Percentiles rank a stretch among this genome's conserved stretches.
Conservation (phyloP, 2,329 filamentous ascomycete species). For the Ceratocystis smalleyi region DNA sequence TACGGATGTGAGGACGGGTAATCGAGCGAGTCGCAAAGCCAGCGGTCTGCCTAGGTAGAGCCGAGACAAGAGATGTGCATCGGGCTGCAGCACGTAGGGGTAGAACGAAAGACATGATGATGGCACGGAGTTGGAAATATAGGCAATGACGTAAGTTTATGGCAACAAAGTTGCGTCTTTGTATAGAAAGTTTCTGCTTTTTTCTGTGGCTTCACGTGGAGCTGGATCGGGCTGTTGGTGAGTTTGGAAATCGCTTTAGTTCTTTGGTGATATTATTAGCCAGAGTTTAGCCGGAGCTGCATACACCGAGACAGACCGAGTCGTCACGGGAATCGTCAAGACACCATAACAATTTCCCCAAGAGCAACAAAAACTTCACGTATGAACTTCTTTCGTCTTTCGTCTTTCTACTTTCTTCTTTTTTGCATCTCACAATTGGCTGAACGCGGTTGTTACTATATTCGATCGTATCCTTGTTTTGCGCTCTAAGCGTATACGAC, state of each 20-base stretch:
- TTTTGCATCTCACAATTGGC: not conserved
- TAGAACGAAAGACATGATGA: slow-evolving; percentile 5
- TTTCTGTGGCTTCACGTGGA: not conserved
- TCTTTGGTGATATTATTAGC: not conserved
- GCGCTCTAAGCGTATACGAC: not conserved
- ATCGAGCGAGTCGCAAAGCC: slow-evolving; percentile 14
- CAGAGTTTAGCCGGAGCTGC: not conserved
- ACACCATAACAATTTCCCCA: not conserved
- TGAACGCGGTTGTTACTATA: not conserved
- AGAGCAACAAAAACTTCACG: not conserved
- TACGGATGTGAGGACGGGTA: slow-evolving; percentile 18
- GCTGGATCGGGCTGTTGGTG: not conserved
- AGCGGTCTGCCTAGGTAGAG: slow-evolving; percentile 6
- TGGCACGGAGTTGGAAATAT: not conserved
- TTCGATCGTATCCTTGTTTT: not conserved
- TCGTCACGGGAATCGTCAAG: not conserved
- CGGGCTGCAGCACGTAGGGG: slow-evolving; percentile 5
- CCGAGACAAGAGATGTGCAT: not conserved
- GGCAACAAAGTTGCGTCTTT: not conserved
- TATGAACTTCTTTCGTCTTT: not conserved
- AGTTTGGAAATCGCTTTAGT: not conserved
- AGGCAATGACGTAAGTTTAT: not conserved
- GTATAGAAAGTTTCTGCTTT: not conserved
- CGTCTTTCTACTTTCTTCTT: not conserved
- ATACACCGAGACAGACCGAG: slow-evolving; percentile 14